Percentiles rank a stretch among this genome's conserved stretches.
Evolutionary conservation across 257 asterid genomes (phyloP).

Genomic region (Solanum tarijense): DNA sequence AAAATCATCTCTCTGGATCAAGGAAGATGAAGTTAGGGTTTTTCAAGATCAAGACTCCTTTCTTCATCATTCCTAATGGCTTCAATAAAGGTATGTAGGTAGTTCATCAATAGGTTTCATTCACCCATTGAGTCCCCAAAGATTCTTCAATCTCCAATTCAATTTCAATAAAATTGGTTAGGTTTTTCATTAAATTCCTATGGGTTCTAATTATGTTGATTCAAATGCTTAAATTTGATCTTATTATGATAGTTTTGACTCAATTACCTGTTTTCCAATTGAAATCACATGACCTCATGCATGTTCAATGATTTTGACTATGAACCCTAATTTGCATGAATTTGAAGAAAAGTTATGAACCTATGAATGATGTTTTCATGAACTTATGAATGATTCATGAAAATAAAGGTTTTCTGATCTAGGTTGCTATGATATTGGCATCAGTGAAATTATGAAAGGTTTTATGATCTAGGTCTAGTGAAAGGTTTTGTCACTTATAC

Average conservation of each 20-base stretch:
- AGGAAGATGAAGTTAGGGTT: too few species aligned
- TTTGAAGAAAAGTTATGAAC: neutral
- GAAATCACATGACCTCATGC: neutral
- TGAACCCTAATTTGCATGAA: neutral
- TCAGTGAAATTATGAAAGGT: neutral
- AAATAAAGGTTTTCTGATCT: neutral
- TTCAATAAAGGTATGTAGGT: too few species aligned
- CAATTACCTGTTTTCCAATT: neutral
- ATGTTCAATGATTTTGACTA: neutral
- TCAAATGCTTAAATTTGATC: neutral
- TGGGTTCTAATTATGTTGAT: neutral
- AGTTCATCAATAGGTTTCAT: too few species aligned
- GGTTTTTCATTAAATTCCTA: too few species aligned
- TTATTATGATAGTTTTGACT: neutral
- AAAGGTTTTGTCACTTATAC: neutral
- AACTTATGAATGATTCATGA: neutral
- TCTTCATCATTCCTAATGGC: too few species aligned
- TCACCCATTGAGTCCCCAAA: too few species aligned
- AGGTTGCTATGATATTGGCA: neutral
- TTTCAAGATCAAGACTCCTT: too few species aligned
- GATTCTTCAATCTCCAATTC: too few species aligned
- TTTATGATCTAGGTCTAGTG: neutral
- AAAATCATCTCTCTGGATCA: too few species aligned
- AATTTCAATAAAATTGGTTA: too few species aligned
- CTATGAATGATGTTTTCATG: neutral